Percentiles rank a stretch among this genome's conserved stretches.
These are phyloP conservation scores for Clavaria fumosa DNA, from an alignment of 768 basidiomycete species.

Conservation along the genomic window DNA sequence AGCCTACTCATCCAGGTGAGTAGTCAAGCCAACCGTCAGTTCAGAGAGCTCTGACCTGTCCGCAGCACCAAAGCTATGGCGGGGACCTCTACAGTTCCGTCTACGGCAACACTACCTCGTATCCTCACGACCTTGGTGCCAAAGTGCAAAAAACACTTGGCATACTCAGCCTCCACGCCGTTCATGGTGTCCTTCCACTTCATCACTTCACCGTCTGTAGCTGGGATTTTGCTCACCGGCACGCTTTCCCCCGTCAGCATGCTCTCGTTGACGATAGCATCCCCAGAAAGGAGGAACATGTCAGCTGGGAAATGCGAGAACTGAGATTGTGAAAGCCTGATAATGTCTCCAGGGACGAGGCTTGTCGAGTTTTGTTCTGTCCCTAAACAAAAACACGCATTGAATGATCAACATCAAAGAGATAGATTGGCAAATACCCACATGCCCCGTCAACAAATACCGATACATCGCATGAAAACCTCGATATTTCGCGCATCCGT, in stretches of 20 bases:
- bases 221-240: conserved; percentile 81
- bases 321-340: conserved; percentile 71
- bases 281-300: conserved; percentile 82
- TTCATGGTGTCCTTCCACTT: conserved; percentile 57
- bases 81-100: conserved; percentile 36
- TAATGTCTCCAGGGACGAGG: conserved; percentile 83
- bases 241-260: conserved; percentile 99
- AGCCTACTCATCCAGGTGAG: conserved; percentile 33
- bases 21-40: background rate
- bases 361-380: conserved; percentile 51
- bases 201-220: conserved; percentile 62
- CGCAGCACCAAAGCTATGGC: conserved; percentile 75
- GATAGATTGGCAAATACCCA: conserved; percentile 22
- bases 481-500: conserved; percentile 93
- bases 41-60: conserved; percentile 33
- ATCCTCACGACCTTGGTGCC: conserved; percentile 88
- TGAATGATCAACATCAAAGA: background rate
- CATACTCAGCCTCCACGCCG: conserved; percentile 50
- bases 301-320: conserved; percentile 76
- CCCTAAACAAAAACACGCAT: conserved; percentile 32
- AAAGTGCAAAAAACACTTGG: conserved; percentile 77
- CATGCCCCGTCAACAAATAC: conserved; percentile 59
- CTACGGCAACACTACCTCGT: conserved; percentile 40
- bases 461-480: conserved; percentile 64
- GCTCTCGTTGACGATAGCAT: conserved; percentile 96